Conservation (phyloP, 345 rosid genomes). For the Capsella bursapastoris region DNA sequence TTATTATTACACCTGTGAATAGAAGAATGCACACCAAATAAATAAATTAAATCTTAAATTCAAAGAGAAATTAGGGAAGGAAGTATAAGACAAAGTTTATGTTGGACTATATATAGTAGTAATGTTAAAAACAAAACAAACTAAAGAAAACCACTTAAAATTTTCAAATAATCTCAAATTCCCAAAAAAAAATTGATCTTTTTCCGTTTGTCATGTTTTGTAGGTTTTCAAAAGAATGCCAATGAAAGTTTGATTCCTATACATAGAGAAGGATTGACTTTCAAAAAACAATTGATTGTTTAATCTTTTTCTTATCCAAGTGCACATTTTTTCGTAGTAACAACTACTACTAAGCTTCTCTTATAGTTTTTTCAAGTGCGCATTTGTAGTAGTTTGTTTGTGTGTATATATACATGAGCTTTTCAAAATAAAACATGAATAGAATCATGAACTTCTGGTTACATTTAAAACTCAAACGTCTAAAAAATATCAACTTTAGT, state of each 20-base stretch:
- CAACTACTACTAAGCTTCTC: no score
- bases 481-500: no score
- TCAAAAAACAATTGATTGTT: background rate
- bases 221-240: background rate
- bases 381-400: background rate
- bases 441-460: no score
- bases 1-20: constrained; percentile 7
- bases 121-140: background rate
- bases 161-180: constrained; percentile 32
- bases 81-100: constrained; percentile 28
- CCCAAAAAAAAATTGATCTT: background rate
- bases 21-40: background rate
- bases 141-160: constrained; percentile 24
- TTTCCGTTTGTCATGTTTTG: constrained; percentile 18
- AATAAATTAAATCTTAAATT: background rate
- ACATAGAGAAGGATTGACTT: constrained; percentile 17
- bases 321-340: constrained; percentile 15
- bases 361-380: no score
- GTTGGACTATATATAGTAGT: constrained; percentile 1
- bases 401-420: background rate
- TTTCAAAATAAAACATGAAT: constrained; percentile 4
- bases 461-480: background rate
- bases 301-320: background rate
- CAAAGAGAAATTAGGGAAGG: constrained; percentile 1
- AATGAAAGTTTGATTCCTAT: constrained; percentile 4